phyloP scores from a whole-genome alignment of 441 rosid species.

The Cnidoscolus chayamansa region DNA sequence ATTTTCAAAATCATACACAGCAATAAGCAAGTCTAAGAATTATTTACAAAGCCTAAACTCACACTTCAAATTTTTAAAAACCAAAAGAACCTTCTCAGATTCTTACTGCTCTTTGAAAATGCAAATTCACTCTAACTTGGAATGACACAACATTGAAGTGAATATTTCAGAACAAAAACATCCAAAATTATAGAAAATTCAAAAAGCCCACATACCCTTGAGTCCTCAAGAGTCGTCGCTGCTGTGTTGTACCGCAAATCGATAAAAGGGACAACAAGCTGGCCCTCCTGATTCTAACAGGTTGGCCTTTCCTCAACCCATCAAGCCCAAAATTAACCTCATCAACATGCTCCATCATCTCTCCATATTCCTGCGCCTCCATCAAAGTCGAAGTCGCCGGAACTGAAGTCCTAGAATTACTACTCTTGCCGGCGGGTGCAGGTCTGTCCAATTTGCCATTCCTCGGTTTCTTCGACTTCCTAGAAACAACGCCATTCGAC shows the following conservation, averaged over 20 bases:
- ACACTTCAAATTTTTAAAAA: background rate
- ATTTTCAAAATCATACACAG: background rate
- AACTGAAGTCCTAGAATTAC: conserved; percentile 29
- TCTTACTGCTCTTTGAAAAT: background rate
- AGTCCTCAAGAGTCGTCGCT: conserved; percentile 74
- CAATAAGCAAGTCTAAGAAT: background rate
- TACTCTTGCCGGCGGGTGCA: background rate
- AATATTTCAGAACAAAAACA: conserved; percentile 14
- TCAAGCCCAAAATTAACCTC: conserved; percentile 96
- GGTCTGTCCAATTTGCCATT: conserved; percentile 18
- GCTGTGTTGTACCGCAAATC: conserved; percentile 66
- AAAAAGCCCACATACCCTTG: conserved; percentile 43
- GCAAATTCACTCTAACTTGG: background rate
- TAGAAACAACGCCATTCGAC: conserved; percentile 32
- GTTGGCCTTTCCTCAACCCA: conserved; percentile 79
- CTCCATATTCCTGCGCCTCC: conserved; percentile 97
- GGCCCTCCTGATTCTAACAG: conserved; percentile 73
- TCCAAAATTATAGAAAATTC: conserved; percentile 13
- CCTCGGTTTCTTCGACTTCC: conserved; percentile 37
- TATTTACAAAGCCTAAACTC: background rate
- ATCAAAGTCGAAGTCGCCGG: conserved; percentile 64
- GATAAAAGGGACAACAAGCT: conserved; percentile 72
- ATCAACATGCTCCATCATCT: conserved; percentile 96
- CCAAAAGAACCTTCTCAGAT: background rate
- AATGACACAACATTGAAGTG: background rate